Evolutionary conservation across 176 grass and related monocot species (phyloP).

Genomic region (Carex kokanica): DNA sequence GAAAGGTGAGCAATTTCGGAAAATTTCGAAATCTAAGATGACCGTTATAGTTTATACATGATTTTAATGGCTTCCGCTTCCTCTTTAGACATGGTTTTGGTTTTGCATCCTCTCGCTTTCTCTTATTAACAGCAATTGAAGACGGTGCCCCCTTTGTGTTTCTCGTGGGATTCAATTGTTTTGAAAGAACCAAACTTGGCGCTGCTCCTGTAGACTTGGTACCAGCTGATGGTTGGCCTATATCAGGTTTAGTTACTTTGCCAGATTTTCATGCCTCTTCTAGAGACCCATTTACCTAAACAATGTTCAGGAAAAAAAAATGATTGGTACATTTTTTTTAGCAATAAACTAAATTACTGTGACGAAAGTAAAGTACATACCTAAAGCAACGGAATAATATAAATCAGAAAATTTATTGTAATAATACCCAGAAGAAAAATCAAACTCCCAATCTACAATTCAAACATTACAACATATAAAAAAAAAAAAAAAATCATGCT

Average conservation of each 20-base stretch:
- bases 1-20: too few species aligned
- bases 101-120: slow-evolving; percentile 61
- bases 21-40: too few species aligned
- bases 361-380: not conserved
- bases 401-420: too few species aligned
- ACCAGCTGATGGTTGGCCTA: slow-evolving; percentile 35
- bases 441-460: too few species aligned
- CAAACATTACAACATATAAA: slow-evolving; percentile 7
- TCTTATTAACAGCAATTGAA: slow-evolving; percentile 51
- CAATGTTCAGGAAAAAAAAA: not conserved
- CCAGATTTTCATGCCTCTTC: slow-evolving; percentile 65
- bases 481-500: not conserved
- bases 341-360: not conserved
- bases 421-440: too few species aligned
- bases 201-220: slow-evolving; percentile 37
- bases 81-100: slow-evolving; percentile 66
- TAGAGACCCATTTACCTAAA: slow-evolving; percentile 74
- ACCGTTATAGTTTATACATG: too few species aligned
- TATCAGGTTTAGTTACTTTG: slow-evolving; percentile 29
- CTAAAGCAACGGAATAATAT: slow-evolving; percentile 66
- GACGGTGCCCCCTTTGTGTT: slow-evolving; percentile 51
- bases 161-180: too few species aligned
- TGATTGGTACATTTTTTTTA: slow-evolving; percentile 15
- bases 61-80: slow-evolving; percentile 64
- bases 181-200: slow-evolving; percentile 63